Evolutionary conservation across 2,329 filamentous ascomycete genomes (phyloP).

Genomic region (Cercospora beticola): DNA sequence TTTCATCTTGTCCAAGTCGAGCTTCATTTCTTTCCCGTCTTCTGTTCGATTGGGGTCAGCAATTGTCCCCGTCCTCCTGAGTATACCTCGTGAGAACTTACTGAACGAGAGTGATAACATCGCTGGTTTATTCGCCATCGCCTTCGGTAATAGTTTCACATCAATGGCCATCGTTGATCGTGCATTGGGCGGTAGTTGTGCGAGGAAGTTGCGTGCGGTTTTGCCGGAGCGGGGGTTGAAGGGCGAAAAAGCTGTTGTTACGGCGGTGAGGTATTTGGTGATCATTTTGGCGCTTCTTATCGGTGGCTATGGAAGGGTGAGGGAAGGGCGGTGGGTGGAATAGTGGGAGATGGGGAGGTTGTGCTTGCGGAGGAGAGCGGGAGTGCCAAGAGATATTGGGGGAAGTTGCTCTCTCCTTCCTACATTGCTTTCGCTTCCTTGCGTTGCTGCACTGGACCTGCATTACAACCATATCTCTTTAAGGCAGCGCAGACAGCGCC

Average conservation of each 20-base stretch:
- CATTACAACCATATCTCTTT: not conserved
- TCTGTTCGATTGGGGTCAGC: conserved; percentile 53
- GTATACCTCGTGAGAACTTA: too few species aligned
- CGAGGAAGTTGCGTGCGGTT: conserved; percentile 84
- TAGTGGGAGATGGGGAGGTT: not conserved
- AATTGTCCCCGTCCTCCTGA: too few species aligned
- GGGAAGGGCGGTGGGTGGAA: not conserved
- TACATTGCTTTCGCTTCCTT: not conserved
- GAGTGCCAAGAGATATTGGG: conserved; percentile 1
- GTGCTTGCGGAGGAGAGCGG: not conserved
- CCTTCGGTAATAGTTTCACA: conserved; percentile 70
- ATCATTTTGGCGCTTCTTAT: conserved; percentile 60
- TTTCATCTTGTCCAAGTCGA: conserved; percentile 76
- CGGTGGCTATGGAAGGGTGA: not conserved
- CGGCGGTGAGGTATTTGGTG: conserved; percentile 80
- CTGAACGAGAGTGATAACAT: conserved; percentile 81
- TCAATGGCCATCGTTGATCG: conserved; percentile 73
- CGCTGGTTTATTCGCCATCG: conserved; percentile 64
- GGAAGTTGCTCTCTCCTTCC: not conserved
- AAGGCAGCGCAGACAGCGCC: too few species aligned
- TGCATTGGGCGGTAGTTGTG: conserved; percentile 76
- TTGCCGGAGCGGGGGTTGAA: conserved; percentile 73
- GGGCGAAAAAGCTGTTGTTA: conserved; percentile 87
- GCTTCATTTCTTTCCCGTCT: conserved; percentile 85
- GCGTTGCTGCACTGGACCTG: not conserved